Conservation (phyloP, 2,329 filamentous ascomycete species). For the Neophaeococcomyces aloes region DNA sequence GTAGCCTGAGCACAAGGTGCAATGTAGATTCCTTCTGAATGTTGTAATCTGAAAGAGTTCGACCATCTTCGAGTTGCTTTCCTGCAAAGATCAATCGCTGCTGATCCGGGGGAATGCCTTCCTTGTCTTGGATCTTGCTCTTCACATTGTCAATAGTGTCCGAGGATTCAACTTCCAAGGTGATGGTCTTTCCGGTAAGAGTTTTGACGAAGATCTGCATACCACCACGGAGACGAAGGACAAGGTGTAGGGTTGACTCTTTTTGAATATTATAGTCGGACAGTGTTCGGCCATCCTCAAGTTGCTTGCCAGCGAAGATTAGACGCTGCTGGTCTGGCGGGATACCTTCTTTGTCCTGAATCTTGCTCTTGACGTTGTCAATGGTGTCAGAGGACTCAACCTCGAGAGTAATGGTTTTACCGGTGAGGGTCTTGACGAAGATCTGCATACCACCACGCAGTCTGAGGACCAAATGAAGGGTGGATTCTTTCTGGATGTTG, state of each 20-base stretch:
- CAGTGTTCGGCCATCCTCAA: constrained; percentile 85
- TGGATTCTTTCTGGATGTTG: constrained; percentile 53
- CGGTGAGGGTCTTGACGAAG: constrained; percentile 50
- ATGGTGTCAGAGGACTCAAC: constrained; percentile 72
- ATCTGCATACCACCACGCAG: constrained; percentile 47
- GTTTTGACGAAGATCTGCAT: constrained; percentile 51
- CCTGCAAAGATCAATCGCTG: constrained; percentile 89
- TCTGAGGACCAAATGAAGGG: constrained; percentile 64
- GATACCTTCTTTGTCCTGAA: constrained; percentile 95
- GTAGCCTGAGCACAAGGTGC: constrained; percentile 68
- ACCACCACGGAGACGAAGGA: constrained; percentile 78
- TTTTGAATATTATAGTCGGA: constrained; percentile 95
- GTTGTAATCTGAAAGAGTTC: constrained; percentile 89
- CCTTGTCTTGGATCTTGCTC: constrained; percentile 70
- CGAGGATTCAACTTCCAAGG: constrained; percentile 75
- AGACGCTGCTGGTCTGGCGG: constrained; percentile 91
- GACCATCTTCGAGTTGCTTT: constrained; percentile 87
- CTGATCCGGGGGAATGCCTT: constrained; percentile 87
- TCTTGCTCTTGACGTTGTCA: constrained; percentile 95
- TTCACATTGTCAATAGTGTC: constrained; percentile 95
- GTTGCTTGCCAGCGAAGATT: constrained; percentile 92
- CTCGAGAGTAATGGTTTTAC: constrained; percentile 57
- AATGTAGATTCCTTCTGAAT: constrained; percentile 86
- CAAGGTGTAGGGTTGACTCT: constrained; percentile 74
- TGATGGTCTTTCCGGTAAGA: constrained; percentile 79